Conservation (phyloP, 2,329 filamentous ascomycete species). For the Aspergillus eucalypticola region DNA sequence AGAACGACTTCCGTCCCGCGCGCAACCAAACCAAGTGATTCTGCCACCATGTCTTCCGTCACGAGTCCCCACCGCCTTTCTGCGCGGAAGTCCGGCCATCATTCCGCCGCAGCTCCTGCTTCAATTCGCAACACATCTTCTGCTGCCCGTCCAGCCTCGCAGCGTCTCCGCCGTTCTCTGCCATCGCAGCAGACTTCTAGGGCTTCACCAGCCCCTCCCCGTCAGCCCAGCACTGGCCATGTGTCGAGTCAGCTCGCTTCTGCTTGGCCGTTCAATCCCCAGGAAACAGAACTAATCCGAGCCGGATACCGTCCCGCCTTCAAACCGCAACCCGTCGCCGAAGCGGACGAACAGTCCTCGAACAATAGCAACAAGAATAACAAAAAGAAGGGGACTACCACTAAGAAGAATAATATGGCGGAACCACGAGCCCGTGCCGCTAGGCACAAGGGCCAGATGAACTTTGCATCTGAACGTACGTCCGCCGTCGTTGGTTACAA, state of each 20-base stretch:
- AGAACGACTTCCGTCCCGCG: too few species aligned
- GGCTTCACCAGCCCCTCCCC: neutral
- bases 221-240: constrained; percentile 20
- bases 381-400: neutral
- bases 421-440: constrained; percentile 75
- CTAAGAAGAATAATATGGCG: constrained; percentile 51
- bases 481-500: too few species aligned
- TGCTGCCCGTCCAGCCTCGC: neutral
- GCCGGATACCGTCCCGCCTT: constrained; percentile 27
- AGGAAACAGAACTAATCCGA: constrained; percentile 26
- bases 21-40: constrained; percentile 10
- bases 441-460: constrained; percentile 81
- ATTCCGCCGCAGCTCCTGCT: neutral
- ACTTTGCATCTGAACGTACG: constrained; percentile 70
- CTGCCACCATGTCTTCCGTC: constrained; percentile 19
- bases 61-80: constrained; percentile 21
- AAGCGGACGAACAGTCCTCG: neutral
- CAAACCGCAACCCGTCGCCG: constrained; percentile 9
- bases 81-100: constrained; percentile 4
- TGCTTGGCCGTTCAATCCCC: constrained; percentile 24
- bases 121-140: constrained; percentile 5
- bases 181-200: constrained; percentile 5
- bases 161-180: neutral
- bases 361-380: neutral
- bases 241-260: constrained; percentile 19